Evolutionary conservation across 2,329 filamentous ascomycete genomes (phyloP).

Genomic region (Fusarium graminum): DNA sequence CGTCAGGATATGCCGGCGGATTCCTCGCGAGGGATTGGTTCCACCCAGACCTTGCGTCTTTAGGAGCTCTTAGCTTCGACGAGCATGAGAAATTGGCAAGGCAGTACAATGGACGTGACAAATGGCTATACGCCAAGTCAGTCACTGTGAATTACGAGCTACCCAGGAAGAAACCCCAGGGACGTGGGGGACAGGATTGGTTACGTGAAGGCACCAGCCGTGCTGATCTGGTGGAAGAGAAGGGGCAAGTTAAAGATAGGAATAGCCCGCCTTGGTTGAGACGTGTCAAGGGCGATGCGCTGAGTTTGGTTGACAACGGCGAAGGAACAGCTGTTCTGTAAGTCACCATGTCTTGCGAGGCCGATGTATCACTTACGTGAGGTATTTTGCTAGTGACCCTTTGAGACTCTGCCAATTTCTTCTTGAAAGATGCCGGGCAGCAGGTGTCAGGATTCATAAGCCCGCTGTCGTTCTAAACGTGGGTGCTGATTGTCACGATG

Average conservation of each 20-base stretch:
- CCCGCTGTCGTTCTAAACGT: slow-evolving; percentile 70
- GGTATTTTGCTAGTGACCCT: slow-evolving; percentile 67
- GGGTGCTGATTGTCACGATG: slow-evolving; percentile 62
- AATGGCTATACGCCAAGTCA: slow-evolving; percentile 66
- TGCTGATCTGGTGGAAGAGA: slow-evolving; percentile 60
- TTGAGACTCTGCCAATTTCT: slow-evolving; percentile 75
- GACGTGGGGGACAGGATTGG: slow-evolving; percentile 72
- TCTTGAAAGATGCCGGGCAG: slow-evolving; percentile 65
- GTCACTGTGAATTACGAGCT: slow-evolving; percentile 67
- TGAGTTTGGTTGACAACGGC: slow-evolving; percentile 73
- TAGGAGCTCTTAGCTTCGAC: slow-evolving; percentile 76
- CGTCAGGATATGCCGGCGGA: slow-evolving; percentile 79
- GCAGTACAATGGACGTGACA: slow-evolving; percentile 66
- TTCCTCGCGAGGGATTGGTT: slow-evolving; percentile 84
- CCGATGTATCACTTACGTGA: slow-evolving; percentile 11
- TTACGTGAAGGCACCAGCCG: slow-evolving; percentile 73
- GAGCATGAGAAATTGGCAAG: slow-evolving; percentile 75
- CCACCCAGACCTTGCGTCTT: slow-evolving; percentile 64
- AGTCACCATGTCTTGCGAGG: slow-evolving; percentile 47
- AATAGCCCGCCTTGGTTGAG: slow-evolving; percentile 51
- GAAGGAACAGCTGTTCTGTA: slow-evolving; percentile 75
- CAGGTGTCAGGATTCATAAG: slow-evolving; percentile 75
- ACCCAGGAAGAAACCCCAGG: slow-evolving; percentile 54
- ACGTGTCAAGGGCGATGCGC: slow-evolving; percentile 63
- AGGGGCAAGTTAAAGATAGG: slow-evolving; percentile 50